Base-by-base conservation (phyloP, 2,329 filamentous ascomycete species). In the Fusarium staphyleae region DNA sequence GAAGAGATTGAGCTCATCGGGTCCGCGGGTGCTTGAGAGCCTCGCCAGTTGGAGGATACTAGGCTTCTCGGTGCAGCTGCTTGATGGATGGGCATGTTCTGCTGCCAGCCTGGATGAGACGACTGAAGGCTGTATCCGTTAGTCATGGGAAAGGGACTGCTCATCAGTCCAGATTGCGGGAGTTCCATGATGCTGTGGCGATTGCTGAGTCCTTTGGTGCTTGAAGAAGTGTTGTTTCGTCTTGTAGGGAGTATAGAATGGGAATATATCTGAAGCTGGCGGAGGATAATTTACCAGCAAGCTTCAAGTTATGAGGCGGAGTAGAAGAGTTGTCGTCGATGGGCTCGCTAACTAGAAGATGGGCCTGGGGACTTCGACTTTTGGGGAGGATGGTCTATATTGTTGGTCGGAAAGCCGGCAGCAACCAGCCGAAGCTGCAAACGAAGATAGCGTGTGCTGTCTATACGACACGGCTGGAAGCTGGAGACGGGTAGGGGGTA, bases 31-130 rank as follows among this genome's bases (percentile, higher is more conserved):
- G 52, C 26, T 12, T 46, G 61, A 32, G 55, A 47, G 9, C 36
- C 45, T 32, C 65, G 56, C 65, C 65, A 67, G 47, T 63, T 67
- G 16, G 46, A 54, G 4, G 63, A 63, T 11, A 15, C 26, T 33
- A 59, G 52, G 41, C 61, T 66, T 9, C 65, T 56, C 19, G 65
- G 62, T 4, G 64, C 62, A 29, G 55, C 52, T 11, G 44, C 45
- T 4, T 55, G 53, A 29, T 49, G 44, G 9, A 49, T 33, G 10
- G 33, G 45, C 5, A 44, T n/a, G 16, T 41, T 52, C 26, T 55
- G 57, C n/a, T 60, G 62, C 43, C 46, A 52, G 26, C 30, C 46
- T 16, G 60, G 54, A 35, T 54, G 63, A 22, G 22, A 9, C 8
- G 39, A 22, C 13, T 51, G 39, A 33, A 44, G 36, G 24, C 37